Percentiles rank a stretch among this genome's conserved stretches.
phyloP scores from a whole-genome alignment of 169 alveolate species.

The Perkinsus chesapeaki region DNA sequence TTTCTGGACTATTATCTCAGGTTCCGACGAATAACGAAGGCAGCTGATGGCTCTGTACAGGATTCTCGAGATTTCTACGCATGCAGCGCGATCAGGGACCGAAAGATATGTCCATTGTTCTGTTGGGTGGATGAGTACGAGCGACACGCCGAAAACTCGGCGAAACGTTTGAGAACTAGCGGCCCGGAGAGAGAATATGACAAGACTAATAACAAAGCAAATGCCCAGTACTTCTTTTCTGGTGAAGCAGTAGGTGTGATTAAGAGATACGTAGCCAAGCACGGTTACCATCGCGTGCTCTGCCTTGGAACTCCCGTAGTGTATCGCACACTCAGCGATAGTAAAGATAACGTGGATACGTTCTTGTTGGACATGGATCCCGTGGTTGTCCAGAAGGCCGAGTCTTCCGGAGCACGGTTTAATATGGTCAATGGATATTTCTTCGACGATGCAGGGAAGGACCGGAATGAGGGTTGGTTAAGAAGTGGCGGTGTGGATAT shows the following conservation, averaged over 20 bases:
- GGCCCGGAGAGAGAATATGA: neutral
- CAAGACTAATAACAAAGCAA: neutral
- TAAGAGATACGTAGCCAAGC: neutral
- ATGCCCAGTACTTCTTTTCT: neutral
- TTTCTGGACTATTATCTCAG: neutral
- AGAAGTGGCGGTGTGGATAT: neutral
- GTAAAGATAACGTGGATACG: neutral
- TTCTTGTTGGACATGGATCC: neutral
- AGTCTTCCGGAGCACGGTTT: neutral
- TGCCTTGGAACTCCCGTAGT: neutral
- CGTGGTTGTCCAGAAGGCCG: neutral
- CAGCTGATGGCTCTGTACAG: neutral
- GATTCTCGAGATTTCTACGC: neutral
- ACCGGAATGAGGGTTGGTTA: neutral
- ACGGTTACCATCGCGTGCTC: neutral
- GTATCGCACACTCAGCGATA: neutral
- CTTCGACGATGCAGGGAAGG: neutral
- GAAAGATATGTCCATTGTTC: neutral
- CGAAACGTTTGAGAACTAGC: neutral
- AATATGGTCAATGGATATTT: neutral
- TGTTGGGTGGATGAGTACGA: neutral
- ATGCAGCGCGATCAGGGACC: neutral
- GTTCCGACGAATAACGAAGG: neutral
- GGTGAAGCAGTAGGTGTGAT: neutral
- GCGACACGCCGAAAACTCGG: neutral